phyloP scores from a whole-genome alignment of 495 filamentous ascomycete species.

The Neurospora cerealis region DNA sequence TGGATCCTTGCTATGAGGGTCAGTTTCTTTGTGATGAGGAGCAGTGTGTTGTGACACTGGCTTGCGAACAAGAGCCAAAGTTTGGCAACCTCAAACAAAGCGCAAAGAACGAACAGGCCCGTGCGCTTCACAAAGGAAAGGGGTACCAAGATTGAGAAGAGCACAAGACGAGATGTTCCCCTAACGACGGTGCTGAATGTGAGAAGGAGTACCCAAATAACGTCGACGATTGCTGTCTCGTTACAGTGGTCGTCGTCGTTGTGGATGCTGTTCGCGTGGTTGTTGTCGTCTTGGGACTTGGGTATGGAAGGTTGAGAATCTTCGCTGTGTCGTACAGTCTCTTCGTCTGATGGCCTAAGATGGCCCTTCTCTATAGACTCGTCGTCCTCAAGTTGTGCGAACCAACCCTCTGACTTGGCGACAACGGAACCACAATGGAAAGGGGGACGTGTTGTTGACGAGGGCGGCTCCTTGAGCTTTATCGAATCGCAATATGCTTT shows the following conservation, averaged over 20 bases:
- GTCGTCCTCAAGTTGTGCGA: background rate
- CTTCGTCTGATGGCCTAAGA: background rate
- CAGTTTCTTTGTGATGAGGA: background rate
- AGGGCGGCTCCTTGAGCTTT: background rate
- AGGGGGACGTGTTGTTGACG: background rate
- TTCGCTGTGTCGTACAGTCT: background rate
- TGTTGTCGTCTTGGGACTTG: background rate
- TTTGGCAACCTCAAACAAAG: background rate
- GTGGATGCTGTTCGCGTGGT: background rate
- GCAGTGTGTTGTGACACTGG: background rate
- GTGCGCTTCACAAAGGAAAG: background rate
- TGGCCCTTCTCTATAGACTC: background rate
- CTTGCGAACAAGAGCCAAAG: background rate
- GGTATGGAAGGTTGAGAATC: background rate
- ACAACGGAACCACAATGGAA: background rate
- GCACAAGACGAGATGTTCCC: background rate
- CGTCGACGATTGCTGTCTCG: background rate
- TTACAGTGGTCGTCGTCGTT: background rate
- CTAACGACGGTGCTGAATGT: background rate
- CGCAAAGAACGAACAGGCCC: background rate
- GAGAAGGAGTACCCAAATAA: background rate
- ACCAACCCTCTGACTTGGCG: background rate
- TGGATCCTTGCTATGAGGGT: background rate
- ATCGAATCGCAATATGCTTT: background rate
- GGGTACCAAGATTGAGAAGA: background rate